Percentiles rank a stretch among this genome's conserved stretches.
Conservation (phyloP, 352 stramenopile genomes). For the Phytophthora foliorum region DNA sequence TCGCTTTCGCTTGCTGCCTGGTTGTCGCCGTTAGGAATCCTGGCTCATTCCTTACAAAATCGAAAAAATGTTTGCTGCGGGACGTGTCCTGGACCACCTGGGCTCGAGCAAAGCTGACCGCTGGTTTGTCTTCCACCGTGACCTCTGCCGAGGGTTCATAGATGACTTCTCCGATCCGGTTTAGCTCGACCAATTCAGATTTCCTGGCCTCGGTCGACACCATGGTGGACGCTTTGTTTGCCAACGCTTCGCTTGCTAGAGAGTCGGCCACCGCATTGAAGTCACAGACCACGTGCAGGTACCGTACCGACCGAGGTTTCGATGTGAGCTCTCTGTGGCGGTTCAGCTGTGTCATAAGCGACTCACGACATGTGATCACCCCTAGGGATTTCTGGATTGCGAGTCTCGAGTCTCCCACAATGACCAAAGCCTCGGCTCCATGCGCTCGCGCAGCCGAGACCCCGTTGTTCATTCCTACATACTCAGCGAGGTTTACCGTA, state of each 20-base stretch:
- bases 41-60: not conserved
- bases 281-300: conserved; percentile 2
- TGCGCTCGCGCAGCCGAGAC: no score
- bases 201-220: conserved; percentile 1
- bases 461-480: no score
- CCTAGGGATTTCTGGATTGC: no score
- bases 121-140: no score
- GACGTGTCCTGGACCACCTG: not conserved
- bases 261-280: conserved; percentile 12
- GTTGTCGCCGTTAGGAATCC: not conserved
- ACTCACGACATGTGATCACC: conserved; percentile 7
- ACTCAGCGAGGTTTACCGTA: no score
- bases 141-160: not conserved
- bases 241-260: no score
- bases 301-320: conserved; percentile 4
- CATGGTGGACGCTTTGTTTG: no score
- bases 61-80: not conserved
- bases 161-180: conserved; percentile 13
- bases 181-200: not conserved
- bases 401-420: no score
- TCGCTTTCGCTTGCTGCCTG: not conserved
- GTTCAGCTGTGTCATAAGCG: conserved; percentile 7
- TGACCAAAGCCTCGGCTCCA: no score
- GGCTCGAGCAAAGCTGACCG: conserved; percentile 5
- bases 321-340: conserved; percentile 1